These are phyloP conservation scores for Cairneyella variabilis DNA, from an alignment of 495 filamentous ascomycete genomes.

Conservation along the genomic window DNA sequence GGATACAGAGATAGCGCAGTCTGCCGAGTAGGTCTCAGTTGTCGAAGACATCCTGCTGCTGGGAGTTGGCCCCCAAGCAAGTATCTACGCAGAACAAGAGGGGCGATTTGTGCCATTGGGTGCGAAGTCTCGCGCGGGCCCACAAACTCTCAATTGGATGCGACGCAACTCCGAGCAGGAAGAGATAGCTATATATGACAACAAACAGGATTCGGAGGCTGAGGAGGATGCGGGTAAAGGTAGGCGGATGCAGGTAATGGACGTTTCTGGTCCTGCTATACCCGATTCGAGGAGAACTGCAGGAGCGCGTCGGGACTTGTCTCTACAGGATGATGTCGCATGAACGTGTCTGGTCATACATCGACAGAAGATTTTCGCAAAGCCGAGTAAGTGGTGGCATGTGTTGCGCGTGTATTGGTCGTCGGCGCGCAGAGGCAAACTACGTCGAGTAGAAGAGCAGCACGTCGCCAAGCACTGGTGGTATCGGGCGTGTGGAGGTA, in stretches of 20 bases:
- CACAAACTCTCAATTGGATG: constrained; percentile 5
- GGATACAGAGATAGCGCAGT: not conserved
- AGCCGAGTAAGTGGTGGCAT: constrained; percentile 7
- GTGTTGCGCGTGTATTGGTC: constrained; percentile 24
- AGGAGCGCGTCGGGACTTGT: not conserved
- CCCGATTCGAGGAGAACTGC: constrained; percentile 10
- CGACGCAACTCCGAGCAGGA: not conserved
- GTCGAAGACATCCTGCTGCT: constrained; percentile 36
- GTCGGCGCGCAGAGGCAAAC: constrained; percentile 5
- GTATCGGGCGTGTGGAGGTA: not conserved
- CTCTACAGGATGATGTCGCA: not conserved
- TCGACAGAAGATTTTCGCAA: not conserved
- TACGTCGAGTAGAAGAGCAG: constrained; percentile 17
- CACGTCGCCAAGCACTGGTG: constrained; percentile 14
- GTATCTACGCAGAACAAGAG: constrained; percentile 40
- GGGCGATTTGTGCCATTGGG: constrained; percentile 34
- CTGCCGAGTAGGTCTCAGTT: constrained; percentile 1
- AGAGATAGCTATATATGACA: not conserved
- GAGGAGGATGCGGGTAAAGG: too few relatives aligned
- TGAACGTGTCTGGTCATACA: not conserved
- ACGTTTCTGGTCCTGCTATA: not conserved
- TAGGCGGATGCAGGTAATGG: constrained; percentile 6
- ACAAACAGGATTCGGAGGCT: constrained; percentile 6
- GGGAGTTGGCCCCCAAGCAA: constrained; percentile 41
- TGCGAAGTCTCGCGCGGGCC: not conserved